These are phyloP conservation scores for Magnaporthiopsis rhizophila DNA, from an alignment of 2,329 filamentous ascomycete species.

Conservation along the genomic window DNA sequence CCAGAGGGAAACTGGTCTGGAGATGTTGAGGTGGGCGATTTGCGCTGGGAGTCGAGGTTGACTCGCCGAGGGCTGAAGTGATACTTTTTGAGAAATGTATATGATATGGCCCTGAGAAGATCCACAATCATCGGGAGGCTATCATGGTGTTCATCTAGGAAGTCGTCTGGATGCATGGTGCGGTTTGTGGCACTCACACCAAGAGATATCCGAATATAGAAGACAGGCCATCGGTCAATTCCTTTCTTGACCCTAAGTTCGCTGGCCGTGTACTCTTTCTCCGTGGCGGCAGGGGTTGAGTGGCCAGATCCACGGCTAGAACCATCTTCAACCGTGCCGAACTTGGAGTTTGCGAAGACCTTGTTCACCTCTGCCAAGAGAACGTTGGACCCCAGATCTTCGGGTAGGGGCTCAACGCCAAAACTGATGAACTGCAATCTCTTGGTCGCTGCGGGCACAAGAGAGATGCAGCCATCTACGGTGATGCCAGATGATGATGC, in stretches of 20 bases:
- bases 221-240: conserved; percentile 82
- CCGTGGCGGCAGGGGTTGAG: conserved; percentile 26
- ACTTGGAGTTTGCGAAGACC: conserved; percentile 67
- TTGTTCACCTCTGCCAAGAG: conserved; percentile 74
- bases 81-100: conserved; percentile 67
- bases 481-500: conserved; percentile 55
- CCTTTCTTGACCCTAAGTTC: conserved; percentile 53
- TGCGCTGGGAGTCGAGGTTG: neutral
- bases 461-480: conserved; percentile 64
- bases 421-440: conserved; percentile 75
- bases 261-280: conserved; percentile 38
- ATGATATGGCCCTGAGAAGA: conserved; percentile 60
- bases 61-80: conserved; percentile 50
- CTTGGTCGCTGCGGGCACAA: conserved; percentile 61
- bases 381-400: conserved; percentile 49
- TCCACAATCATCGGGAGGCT: conserved; percentile 50
- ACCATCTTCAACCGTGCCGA: conserved; percentile 53
- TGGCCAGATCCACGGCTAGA: conserved; percentile 26
- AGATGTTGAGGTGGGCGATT: conserved; percentile 18
- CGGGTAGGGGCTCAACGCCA: conserved; percentile 58
- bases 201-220: conserved; percentile 62
- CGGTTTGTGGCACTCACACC: conserved; percentile 7
- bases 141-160: conserved; percentile 37
- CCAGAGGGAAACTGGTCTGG: neutral
- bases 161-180: conserved; percentile 24